A percentile compares a stretch with the other conserved stretches of the same genome.
Evolutionary conservation across 495 filamentous ascomycete species (phyloP).

Genomic region (Aspergillus saccharolyticus): DNA sequence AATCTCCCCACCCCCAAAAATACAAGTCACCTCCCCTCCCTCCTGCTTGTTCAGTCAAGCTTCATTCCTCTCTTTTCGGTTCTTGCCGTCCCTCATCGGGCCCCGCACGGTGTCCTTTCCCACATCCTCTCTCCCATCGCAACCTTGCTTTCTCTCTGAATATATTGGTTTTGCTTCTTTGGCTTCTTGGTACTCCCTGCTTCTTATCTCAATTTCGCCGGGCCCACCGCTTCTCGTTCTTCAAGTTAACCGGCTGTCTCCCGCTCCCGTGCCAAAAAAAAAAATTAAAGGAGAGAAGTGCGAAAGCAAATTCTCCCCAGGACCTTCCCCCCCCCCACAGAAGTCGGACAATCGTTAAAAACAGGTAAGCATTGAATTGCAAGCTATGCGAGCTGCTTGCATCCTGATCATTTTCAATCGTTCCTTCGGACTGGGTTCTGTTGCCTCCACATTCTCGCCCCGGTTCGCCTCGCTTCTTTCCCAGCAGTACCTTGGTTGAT

Average conservation of each 20-base stretch:
- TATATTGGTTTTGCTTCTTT: constrained; percentile 6
- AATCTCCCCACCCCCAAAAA: neutral
- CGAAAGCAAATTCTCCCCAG: neutral
- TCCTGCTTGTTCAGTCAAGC: neutral
- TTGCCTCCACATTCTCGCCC: neutral
- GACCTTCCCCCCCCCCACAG: neutral
- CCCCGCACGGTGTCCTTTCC: neutral
- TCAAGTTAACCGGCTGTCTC: neutral
- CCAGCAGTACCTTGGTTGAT: constrained; percentile 9
- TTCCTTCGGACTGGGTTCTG: neutral
- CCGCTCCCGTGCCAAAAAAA: constrained; percentile 5
- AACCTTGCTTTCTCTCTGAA: constrained; percentile 6
- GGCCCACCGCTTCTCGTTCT: constrained; percentile 3
- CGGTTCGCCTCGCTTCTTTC: constrained; percentile 1
- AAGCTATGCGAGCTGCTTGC: neutral
- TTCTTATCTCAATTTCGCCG: neutral
- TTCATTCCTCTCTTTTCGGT: constrained; percentile 29
- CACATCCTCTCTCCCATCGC: neutral
- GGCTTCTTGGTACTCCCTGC: neutral
- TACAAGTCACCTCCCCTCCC: neutral
- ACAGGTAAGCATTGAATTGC: neutral
- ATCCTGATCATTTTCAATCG: neutral
- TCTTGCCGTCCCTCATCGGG: neutral
- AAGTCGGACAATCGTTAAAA: constrained; percentile 1
- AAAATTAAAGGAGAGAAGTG: constrained; percentile 3